phyloP scores from a whole-genome alignment of 2,329 filamentous ascomycete genomes.

The Hypoxylon sp. region DNA sequence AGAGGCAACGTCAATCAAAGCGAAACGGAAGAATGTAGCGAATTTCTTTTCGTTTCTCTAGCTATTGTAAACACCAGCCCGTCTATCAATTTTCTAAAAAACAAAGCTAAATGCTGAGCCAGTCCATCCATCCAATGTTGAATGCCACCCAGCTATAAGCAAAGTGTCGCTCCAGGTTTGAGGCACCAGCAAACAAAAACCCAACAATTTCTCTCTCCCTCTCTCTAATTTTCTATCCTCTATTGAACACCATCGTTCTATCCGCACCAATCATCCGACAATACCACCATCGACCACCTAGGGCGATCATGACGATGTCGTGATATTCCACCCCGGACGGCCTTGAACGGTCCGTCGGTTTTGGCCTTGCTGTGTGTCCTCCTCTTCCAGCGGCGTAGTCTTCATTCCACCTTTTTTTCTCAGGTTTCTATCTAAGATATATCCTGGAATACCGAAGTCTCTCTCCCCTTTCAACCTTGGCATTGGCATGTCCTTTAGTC shows the following conservation, averaged over 20 bases:
- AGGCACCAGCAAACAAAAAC: slow-evolving; percentile 19
- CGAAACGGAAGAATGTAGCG: not conserved
- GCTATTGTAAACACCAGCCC: slow-evolving; percentile 1
- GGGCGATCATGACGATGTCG: slow-evolving; percentile 10
- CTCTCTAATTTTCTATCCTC: slow-evolving; percentile 1
- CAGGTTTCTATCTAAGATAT: slow-evolving; percentile 22
- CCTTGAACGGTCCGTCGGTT: slow-evolving; percentile 12
- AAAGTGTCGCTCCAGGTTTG: slow-evolving; percentile 23
- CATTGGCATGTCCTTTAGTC: slow-evolving; percentile 40
- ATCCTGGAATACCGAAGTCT: slow-evolving; percentile 32
- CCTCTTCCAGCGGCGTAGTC: slow-evolving; percentile 15
- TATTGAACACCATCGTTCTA: not conserved
- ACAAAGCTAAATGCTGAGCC: slow-evolving; percentile 20
- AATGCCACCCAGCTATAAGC: slow-evolving; percentile 12
- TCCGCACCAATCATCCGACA: slow-evolving; percentile 14
- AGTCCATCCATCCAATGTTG: slow-evolving; percentile 8
- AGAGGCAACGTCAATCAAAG: not conserved
- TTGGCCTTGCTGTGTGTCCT: not conserved
- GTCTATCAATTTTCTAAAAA: slow-evolving; percentile 26
- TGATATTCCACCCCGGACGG: slow-evolving; percentile 12
- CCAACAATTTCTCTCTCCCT: slow-evolving; percentile 14
- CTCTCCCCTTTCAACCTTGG: too few relatives aligned
- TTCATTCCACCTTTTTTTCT: slow-evolving; percentile 23
- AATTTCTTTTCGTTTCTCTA: slow-evolving; percentile 5
- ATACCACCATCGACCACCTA: slow-evolving; percentile 10